phyloP scores from a whole-genome alignment of 345 rosid genomes.

The Laguncularia racemosa region DNA sequence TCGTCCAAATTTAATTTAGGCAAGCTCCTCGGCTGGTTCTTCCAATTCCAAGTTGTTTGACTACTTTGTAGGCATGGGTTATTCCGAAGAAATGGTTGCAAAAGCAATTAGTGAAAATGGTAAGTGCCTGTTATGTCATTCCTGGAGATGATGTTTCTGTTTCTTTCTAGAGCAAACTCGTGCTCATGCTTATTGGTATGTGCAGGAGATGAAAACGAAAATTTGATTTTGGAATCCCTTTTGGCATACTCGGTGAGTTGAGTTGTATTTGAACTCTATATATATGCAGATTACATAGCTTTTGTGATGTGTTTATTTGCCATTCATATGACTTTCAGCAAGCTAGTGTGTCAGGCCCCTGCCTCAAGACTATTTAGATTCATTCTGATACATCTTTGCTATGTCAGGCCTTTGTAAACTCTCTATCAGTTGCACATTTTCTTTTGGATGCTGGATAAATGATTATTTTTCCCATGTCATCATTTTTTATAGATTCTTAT shows the following conservation, averaged over 20 bases:
- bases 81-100: conserved; percentile 44
- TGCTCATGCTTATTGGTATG: conserved; percentile 1
- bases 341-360: no score
- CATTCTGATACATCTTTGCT: no score
- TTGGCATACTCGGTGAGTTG: conserved; percentile 41
- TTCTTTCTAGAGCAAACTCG: no score
- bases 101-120: conserved; percentile 65
- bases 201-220: conserved; percentile 41
- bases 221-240: conserved; percentile 46
- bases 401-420: no score
- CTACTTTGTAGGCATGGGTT: conserved; percentile 74
- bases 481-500: no score
- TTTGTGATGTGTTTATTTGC: no score
- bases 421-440: no score
- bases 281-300: no score
- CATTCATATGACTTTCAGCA: no score
- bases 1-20: conserved; percentile 31
- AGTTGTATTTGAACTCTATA: not conserved
- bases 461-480: no score
- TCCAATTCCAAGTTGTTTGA: conserved; percentile 43
- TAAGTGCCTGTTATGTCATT: conserved; percentile 10
- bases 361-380: no score
- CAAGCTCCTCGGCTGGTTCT: conserved; percentile 37
- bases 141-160: not conserved
- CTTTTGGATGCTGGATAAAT: no score